Percentiles rank a stretch among this genome's conserved stretches.
phyloP scores from a whole-genome alignment of 139 green algal genomes.

The Haematococcus sp. region DNA sequence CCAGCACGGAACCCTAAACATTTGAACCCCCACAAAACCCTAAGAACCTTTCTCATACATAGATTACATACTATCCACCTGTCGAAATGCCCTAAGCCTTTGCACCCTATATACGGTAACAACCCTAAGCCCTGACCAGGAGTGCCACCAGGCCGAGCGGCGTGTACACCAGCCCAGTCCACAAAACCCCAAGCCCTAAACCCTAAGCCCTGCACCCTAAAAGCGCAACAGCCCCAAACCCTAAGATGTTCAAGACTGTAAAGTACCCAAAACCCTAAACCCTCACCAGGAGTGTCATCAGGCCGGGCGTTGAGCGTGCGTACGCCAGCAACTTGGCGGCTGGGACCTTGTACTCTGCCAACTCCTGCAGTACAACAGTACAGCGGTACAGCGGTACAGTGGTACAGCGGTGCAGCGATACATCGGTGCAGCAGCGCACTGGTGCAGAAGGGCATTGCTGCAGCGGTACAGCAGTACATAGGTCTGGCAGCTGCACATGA shows the following conservation, averaged over 20 bases:
- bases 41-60: no score
- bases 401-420: not conserved
- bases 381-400: not conserved
- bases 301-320: conserved; percentile 44
- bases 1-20: no score
- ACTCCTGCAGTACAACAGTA: conserved; percentile 28
- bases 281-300: conserved; percentile 20
- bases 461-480: not conserved
- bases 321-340: conserved; percentile 61
- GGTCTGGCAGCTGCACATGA: not conserved
- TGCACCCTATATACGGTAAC: no score
- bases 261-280: no score
- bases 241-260: no score
- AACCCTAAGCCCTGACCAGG: no score
- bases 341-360: conserved; percentile 1
- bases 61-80: no score
- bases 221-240: no score
- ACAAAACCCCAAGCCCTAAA: no score
- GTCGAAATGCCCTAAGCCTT: no score
- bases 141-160: conserved; percentile 32
- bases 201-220: no score
- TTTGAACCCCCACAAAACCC: no score
- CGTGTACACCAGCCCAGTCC: conserved; percentile 60
- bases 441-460: not conserved
- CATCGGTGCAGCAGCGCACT: not conserved